Percentiles rank a stretch among this genome's conserved stretches.
phyloP scores from a whole-genome alignment of 2,329 filamentous ascomycete species.

The Magnaporthiopsis rhizophila region DNA sequence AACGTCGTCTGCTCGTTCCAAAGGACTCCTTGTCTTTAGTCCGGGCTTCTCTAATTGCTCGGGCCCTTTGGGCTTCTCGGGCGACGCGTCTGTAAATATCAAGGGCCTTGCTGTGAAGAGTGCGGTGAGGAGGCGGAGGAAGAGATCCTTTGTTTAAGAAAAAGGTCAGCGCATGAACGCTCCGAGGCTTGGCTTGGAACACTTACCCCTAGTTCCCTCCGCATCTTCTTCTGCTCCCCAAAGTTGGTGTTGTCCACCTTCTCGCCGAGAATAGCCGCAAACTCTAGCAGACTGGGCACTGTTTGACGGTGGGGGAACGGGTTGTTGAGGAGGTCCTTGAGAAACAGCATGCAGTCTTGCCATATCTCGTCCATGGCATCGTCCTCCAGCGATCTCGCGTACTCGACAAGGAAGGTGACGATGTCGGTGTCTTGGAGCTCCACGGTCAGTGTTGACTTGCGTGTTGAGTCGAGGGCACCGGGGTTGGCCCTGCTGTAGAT shows the following conservation, averaged over 20 bases:
- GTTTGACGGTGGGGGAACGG: slow-evolving; percentile 93
- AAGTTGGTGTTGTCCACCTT: slow-evolving; percentile 98
- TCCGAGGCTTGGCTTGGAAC: not conserved
- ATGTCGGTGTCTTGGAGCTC: slow-evolving; percentile 76
- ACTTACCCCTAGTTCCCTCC: slow-evolving; percentile 76
- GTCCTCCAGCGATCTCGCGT: slow-evolving; percentile 83
- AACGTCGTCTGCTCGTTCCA: slow-evolving; percentile 61
- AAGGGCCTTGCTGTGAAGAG: slow-evolving; percentile 85
- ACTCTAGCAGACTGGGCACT: slow-evolving; percentile 76
- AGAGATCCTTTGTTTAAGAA: slow-evolving; percentile 60
- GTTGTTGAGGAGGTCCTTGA: slow-evolving; percentile 84
- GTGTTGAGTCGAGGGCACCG: slow-evolving; percentile 63
- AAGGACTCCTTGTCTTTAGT: slow-evolving; percentile 20
- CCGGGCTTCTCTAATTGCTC: slow-evolving; percentile 26
- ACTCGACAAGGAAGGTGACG: slow-evolving; percentile 82
- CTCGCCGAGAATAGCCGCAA: slow-evolving; percentile 80
- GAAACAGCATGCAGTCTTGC: slow-evolving; percentile 85
- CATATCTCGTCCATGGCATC: slow-evolving; percentile 98
- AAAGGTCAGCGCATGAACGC: not conserved
- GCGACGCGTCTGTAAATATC: slow-evolving; percentile 52
- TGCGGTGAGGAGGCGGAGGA: slow-evolving; percentile 80
- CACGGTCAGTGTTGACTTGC: slow-evolving; percentile 83
- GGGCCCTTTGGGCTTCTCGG: slow-evolving; percentile 31
- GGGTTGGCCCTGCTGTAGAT: slow-evolving; percentile 94
- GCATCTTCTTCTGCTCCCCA: slow-evolving; percentile 87